phyloP scores from a whole-genome alignment of 352 stramenopile species.

The Pythium periplocum region DNA sequence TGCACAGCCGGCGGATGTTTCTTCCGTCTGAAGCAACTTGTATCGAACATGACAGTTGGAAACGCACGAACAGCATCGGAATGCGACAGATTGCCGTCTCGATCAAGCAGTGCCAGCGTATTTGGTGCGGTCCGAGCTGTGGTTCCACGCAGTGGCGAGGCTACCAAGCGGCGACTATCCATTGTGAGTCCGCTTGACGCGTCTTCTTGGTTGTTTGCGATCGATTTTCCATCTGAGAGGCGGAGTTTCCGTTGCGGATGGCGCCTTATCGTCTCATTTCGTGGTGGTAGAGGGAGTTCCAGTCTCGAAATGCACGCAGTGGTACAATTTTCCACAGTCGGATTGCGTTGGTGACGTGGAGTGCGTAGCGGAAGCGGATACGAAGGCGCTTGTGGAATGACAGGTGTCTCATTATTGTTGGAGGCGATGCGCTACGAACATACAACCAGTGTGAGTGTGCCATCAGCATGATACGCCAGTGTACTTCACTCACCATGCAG shows the following conservation, averaged over 20 bases:
- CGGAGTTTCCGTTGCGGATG: no score
- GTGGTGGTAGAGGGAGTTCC: no score
- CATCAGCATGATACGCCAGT: conserved; percentile 1
- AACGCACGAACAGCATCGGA: not conserved
- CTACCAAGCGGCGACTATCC: not conserved
- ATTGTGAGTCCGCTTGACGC: conserved; percentile 2
- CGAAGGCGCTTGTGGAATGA: not conserved
- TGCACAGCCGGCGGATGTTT: not conserved
- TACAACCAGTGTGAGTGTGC: not conserved
- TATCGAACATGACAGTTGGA: conserved; percentile 1
- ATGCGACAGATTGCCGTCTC: not conserved
- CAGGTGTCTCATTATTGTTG: not conserved
- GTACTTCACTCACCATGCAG: conserved; percentile 9
- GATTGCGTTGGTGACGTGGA: conserved; percentile 1
- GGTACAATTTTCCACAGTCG: not conserved
- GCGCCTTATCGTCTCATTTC: no score
- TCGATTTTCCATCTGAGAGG: not conserved
- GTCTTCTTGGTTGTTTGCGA: conserved; percentile 1
- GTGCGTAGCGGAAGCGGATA: not conserved
- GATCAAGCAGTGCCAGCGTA: not conserved
- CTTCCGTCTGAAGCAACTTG: not conserved
- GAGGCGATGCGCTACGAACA: conserved; percentile 2
- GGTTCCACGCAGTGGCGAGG: not conserved
- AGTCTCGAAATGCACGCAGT: no score
- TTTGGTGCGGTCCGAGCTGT: conserved; percentile 1